Evolutionary conservation across 805 yeast genomes (phyloP).

Genomic region (Kodamaea kakaduensis): DNA sequence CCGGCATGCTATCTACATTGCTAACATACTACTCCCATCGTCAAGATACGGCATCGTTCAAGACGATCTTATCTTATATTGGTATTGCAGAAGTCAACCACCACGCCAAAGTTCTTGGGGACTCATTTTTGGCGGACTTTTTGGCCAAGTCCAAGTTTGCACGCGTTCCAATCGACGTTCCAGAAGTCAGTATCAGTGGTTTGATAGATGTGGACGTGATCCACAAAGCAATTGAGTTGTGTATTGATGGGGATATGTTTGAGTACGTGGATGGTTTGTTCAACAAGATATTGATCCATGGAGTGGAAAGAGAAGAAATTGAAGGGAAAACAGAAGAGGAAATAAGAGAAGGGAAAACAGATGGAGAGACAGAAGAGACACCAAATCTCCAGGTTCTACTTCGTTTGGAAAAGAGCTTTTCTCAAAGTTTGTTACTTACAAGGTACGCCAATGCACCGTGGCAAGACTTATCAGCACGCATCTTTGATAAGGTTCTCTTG

Average conservation of each 20-base stretch:
- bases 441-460: constrained; percentile 7
- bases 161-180: not conserved
- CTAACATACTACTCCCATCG: constrained; percentile 22
- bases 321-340: not conserved
- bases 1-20: constrained; percentile 26
- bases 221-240: constrained; percentile 25
- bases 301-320: constrained; percentile 12
- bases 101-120: constrained; percentile 18
- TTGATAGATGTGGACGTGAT: constrained; percentile 16
- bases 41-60: constrained; percentile 18
- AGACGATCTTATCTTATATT: constrained; percentile 25
- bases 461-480: constrained; percentile 13
- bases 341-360: not conserved
- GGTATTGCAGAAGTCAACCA: constrained; percentile 22
- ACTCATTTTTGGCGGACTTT: constrained; percentile 19
- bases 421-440: constrained; percentile 3
- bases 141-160: constrained; percentile 26
- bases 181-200: not conserved
- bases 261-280: constrained; percentile 31
- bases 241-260: constrained; percentile 23
- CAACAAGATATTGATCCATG: constrained; percentile 28
- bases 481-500: constrained; percentile 22
- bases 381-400: not conserved
- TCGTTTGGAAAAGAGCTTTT: constrained; percentile 5
- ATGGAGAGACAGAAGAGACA: not conserved